Base-by-base conservation (phyloP, 2,329 filamentous ascomycete species). In the Fusarium pseudoanthophilum region DNA sequence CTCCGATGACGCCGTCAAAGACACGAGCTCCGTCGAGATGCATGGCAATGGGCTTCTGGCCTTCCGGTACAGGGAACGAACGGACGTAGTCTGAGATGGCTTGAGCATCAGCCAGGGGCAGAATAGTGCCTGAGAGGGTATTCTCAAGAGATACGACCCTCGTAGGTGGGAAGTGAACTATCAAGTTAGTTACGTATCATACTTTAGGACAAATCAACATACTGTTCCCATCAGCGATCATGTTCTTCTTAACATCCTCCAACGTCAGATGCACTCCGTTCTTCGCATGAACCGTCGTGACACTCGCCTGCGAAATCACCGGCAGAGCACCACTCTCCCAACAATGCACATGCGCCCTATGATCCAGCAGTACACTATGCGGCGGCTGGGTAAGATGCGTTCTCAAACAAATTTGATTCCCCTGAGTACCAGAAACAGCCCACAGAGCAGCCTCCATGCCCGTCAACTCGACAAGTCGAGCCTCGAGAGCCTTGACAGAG, bases 141-240 rank as follows among this genome's bases (percentile, higher is more conserved):
- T 96, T 96, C 79, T 97, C 94, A 51, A 97, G 84, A 60, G 88
- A 90, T 70, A 97, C 92, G 37, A 97, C 87, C 55, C 88, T 88
- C 1, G 94, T 97, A 0, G 94, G 93, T 75, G 92, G 93, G 34
- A 87, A 86, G 80, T 95, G 93, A n/a, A 95, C 88, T 77, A 93
- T 87, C 42, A 92, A 10, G 63, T 86, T 84, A 9, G 48, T 21
- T 28, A 14, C 28, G 11, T 28, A 16, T 48, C 14, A 36, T 14
- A 34, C 26, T 11, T 16, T 11, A 24, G 14, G 8, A 26, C 9
- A 16, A 16, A 40, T 21, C 15, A 24, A 55, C 77, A 24, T 58
- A 78, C 77, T 79, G 40, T 79, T 76, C 15, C 73, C 75, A 59
- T 77, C 78, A 21, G 74, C 68, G 43, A 77, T 78, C 26, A 78